Evolutionary conservation across 169 alveolate genomes (phyloP).

Genomic region (Cryptosporidium baileyi): DNA sequence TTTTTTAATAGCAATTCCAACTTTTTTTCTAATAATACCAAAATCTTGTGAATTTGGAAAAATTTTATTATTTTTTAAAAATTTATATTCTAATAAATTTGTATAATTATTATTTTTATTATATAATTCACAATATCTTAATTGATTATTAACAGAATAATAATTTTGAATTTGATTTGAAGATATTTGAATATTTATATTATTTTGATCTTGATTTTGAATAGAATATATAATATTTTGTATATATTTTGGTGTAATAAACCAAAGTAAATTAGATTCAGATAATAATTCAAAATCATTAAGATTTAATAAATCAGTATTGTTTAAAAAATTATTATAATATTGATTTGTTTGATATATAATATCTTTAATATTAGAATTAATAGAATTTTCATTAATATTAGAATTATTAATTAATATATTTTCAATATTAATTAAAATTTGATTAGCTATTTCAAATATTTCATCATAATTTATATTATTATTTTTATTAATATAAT

Average conservation of each 20-base stretch:
- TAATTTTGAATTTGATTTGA: too few relatives aligned
- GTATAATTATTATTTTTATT: not conserved
- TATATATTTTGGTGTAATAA: slow-evolving; percentile 29
- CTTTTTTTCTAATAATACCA: slow-evolving; percentile 76
- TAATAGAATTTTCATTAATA: not conserved
- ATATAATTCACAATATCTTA: not conserved
- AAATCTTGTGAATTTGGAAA: slow-evolving; percentile 37
- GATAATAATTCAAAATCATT: slow-evolving; percentile 53
- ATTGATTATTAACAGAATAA: not conserved
- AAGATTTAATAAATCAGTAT: not conserved
- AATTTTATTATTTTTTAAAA: not conserved
- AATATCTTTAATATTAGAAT: not conserved
- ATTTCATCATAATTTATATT: not conserved
- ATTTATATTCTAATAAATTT: not conserved
- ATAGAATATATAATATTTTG: not conserved
- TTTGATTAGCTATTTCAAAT: slow-evolving; percentile 43
- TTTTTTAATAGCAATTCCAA: slow-evolving; percentile 86
- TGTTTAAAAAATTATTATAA: not conserved
- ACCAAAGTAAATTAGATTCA: slow-evolving; percentile 39
- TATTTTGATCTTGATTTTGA: not conserved
- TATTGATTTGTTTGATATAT: slow-evolving; percentile 29
- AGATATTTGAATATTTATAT: too few relatives aligned
- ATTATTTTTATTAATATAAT: not conserved
- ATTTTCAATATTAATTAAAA: slow-evolving; percentile 2
- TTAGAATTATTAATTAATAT: not conserved